phyloP scores from a whole-genome alignment of 2,329 filamentous ascomycete species.

The Aspergillus quadrilineatus region DNA sequence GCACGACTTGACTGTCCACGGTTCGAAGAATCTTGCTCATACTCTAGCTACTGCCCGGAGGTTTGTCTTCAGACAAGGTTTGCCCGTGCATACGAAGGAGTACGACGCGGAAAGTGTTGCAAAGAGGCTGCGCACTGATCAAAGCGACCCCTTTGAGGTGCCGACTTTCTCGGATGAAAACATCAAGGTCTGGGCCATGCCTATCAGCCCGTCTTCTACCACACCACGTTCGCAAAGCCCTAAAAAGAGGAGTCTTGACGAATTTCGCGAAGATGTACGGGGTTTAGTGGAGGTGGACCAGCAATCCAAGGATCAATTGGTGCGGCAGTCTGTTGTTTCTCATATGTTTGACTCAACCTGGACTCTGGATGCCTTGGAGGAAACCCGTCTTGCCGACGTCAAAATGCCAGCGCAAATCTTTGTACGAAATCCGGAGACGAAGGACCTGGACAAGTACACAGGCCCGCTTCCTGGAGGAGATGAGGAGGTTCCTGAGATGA shows the following conservation, averaged over 20 bases:
- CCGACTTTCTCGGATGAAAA: constrained; percentile 75
- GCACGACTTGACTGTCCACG: constrained; percentile 65
- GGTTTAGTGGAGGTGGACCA: constrained; percentile 19
- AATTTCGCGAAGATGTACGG: constrained; percentile 40
- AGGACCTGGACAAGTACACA: constrained; percentile 66
- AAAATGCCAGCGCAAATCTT: constrained; percentile 70
- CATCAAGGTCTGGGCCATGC: constrained; percentile 82
- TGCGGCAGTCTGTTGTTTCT: constrained; percentile 63
- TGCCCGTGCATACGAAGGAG: constrained; percentile 72
- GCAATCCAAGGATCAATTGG: constrained; percentile 45
- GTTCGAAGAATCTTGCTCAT: constrained; percentile 76
- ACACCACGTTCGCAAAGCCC: constrained; percentile 29
- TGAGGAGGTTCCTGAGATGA: constrained; percentile 60
- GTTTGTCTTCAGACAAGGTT: constrained; percentile 82
- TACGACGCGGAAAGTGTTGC: constrained; percentile 45
- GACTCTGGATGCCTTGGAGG: constrained; percentile 67
- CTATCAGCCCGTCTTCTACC: constrained; percentile 43
- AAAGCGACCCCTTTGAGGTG: constrained; percentile 33
- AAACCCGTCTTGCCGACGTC: constrained; percentile 65
- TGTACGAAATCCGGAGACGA: constrained; percentile 59
- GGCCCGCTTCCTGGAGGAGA: constrained; percentile 62
- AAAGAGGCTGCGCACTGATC: constrained; percentile 22
- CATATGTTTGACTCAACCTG: constrained; percentile 79
- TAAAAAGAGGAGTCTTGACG: constrained; percentile 52
- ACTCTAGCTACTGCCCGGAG: constrained; percentile 76